Evolutionary conservation across 2,329 filamentous ascomycete species (phyloP), one percentile per base, ranked within the genome.

Genomic region (Davidsoniella virescens): DNA sequence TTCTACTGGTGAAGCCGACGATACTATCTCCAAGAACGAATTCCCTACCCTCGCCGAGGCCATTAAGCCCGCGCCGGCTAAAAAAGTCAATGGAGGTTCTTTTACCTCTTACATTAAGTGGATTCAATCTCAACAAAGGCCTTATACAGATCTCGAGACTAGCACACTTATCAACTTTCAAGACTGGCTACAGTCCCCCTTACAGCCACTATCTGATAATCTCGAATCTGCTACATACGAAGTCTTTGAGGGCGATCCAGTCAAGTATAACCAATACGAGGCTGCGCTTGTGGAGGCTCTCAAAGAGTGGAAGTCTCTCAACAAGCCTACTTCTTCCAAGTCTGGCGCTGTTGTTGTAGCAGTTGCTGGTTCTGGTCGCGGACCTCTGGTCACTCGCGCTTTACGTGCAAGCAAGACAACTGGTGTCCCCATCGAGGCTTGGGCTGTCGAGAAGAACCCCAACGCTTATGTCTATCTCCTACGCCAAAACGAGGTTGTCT

Each of bases 211-310:
- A 12, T 90, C 90, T 0, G 92, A 98, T 64, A 98, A 98, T 58
- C 73, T 98, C 12, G 93, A 98, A 63, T 94, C 87, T 44, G 84
- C 94, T 40, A 98, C 92, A 0, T 98, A 98, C 63, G 92, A 98
- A 62, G 90, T 96, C 2, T 98, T 98, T 59, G 92, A 98, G 63
- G 93, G 93, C 57, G 93, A 98, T 56, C 92, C 92, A 0, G 84
- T 98, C 66, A 98, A 98, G 65, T 98, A 98, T 62, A 80, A 87
- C 56, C 93, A 90, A 72, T 98, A 98, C 62, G 87, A 96, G 63
- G 72, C 75, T 43, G 92, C 92, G 12, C 82, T 93, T 51, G 76
- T 78, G 3, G 78, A 84, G 56, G 90, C 92, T 0, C 70, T 98
- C 54, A 72, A 68, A 10, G 88, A 96, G 59, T 93, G 92, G 82